phyloP scores from a whole-genome alignment of 1,284 basidiomycete genomes.

The Hymenochaete sp. region DNA sequence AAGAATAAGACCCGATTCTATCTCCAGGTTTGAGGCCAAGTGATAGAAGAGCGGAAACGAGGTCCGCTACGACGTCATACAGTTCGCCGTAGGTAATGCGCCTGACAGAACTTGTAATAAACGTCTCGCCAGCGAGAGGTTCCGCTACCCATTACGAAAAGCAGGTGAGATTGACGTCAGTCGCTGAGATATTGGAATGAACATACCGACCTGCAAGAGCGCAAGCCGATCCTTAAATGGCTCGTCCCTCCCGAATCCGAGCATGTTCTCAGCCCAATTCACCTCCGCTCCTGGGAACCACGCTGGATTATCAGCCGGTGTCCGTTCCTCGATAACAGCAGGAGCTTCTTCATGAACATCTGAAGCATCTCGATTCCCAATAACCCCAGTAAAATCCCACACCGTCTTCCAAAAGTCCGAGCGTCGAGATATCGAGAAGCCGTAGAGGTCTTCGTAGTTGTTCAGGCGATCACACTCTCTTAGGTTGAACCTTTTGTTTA shows the following conservation, averaged over 20 bases:
- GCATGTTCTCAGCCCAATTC: conserved; percentile 86
- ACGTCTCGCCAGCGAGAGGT: conserved; percentile 21
- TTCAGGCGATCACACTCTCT: conserved; percentile 31
- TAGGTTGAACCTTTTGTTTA: conserved; percentile 47
- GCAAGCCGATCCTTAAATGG: conserved; percentile 56
- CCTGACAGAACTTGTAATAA: conserved; percentile 38
- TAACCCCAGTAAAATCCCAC: conserved; percentile 65
- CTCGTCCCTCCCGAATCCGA: conserved; percentile 35
- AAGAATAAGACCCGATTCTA: conserved; percentile 72
- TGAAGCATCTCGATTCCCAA: conserved; percentile 39
- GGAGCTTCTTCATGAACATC: too few species aligned
- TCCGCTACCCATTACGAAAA: conserved; percentile 5
- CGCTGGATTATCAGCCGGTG: conserved; percentile 62
- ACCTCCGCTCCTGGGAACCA: conserved; percentile 69
- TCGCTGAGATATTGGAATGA: conserved; percentile 14
- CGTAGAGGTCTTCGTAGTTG: conserved; percentile 61
- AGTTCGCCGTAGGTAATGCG: conserved; percentile 53
- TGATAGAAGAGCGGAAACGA: conserved; percentile 52
- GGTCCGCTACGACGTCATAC: conserved; percentile 50
- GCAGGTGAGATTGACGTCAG: not conserved
- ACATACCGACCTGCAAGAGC: conserved; percentile 61
- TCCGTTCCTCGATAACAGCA: conserved; percentile 50
- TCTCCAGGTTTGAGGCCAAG: conserved; percentile 64
- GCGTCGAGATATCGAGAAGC: conserved; percentile 60
- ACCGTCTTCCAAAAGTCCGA: conserved; percentile 69